phyloP scores from a whole-genome alignment of 163 green algal species.

The Chloromonas sp. region DNA sequence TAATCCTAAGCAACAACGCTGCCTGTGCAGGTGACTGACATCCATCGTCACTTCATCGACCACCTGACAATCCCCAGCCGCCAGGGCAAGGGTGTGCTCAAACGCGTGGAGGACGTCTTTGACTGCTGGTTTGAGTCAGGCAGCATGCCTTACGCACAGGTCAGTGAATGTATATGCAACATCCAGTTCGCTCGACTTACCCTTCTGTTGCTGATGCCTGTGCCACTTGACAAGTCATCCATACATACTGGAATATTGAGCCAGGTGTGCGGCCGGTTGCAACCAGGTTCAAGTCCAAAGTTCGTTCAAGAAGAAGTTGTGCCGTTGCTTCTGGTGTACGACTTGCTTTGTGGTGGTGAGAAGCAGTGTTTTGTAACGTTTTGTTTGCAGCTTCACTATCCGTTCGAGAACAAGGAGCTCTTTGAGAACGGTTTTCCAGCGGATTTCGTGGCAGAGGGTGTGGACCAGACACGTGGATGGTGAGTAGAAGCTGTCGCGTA shows the following conservation, averaged over 20 bases:
- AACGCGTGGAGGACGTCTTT: conserved; percentile 94
- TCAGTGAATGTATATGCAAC: background rate
- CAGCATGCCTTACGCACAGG: conserved; percentile 87
- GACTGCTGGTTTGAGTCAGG: conserved; percentile 98
- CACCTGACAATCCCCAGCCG: conserved; percentile 88
- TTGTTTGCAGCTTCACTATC: conserved; percentile 83
- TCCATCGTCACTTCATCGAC: conserved; percentile 98
- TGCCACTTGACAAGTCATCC: no score
- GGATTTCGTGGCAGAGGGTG: conserved; percentile 91
- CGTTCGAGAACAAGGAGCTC: conserved; percentile 96
- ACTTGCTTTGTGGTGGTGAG: no score
- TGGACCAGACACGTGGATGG: conserved; percentile 97
- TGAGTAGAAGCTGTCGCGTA: conserved; percentile 1
- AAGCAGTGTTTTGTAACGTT: no score
- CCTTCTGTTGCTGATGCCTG: no score
- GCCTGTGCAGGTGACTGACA: conserved; percentile 72
- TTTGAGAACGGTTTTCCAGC: conserved; percentile 94
- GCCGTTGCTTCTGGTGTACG: no score
- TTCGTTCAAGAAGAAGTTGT: no score
- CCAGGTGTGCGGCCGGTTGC: no score
- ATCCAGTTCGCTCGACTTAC: no score
- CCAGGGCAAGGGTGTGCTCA: conserved; percentile 45
- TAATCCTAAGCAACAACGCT: background rate
- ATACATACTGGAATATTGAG: no score
- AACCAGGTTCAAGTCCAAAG: no score